Conservation (phyloP, 2,329 filamentous ascomycete genomes). For the Didymella pinodella region DNA sequence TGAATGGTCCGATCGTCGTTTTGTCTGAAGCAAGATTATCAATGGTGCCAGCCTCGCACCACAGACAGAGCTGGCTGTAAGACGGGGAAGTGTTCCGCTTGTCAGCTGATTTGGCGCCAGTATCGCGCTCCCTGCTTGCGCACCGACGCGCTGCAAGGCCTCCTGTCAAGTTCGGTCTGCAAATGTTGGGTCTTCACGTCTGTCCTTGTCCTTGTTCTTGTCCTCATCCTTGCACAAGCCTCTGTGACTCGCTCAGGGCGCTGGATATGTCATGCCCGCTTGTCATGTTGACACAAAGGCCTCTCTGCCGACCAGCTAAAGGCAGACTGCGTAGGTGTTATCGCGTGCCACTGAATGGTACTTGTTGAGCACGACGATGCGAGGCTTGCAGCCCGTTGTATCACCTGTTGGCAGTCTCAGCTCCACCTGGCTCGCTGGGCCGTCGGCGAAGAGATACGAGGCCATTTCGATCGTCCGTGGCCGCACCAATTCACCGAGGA, state of each 20-base stretch:
- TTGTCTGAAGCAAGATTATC: neutral
- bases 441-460: neutral
- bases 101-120: constrained; percentile 19
- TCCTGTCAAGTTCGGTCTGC: neutral
- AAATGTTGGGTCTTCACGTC: neutral
- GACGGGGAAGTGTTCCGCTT: neutral
- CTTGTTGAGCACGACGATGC: neutral
- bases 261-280: neutral
- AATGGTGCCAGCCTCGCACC: neutral
- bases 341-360: neutral
- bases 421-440: neutral
- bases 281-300: neutral
- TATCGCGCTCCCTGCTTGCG: constrained; percentile 13
- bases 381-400: neutral
- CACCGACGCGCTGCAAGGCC: constrained; percentile 6
- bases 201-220: neutral
- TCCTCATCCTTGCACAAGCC: neutral
- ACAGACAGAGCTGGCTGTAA: neutral
- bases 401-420: neutral
- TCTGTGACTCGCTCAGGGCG: neutral
- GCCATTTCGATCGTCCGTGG: neutral
- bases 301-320: neutral
- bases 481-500: too few species aligned
- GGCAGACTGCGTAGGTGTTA: neutral
- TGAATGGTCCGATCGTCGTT: neutral